These are phyloP conservation scores for Sordariomycetes sp. DNA, from an alignment of 2,329 filamentous ascomycete genomes.

Conservation along the genomic window DNA sequence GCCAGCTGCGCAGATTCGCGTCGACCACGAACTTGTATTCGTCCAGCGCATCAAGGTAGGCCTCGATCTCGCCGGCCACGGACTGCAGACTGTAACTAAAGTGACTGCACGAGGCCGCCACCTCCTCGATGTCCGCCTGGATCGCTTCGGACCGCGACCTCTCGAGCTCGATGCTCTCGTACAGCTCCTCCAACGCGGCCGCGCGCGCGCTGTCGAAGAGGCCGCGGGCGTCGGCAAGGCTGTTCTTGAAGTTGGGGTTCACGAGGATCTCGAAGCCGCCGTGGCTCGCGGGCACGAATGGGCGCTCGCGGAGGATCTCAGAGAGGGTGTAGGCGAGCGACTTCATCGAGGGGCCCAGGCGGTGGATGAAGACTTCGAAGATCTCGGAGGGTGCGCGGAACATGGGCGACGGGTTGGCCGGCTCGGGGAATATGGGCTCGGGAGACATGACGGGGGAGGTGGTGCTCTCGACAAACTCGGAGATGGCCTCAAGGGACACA, in stretches of 20 bases:
- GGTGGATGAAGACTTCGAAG: conserved; percentile 79
- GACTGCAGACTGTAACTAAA: conserved; percentile 88
- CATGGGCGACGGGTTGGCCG: conserved; percentile 12
- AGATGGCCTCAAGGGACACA: neutral
- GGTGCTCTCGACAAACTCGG: neutral
- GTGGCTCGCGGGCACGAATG: conserved; percentile 59
- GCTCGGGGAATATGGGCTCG: conserved; percentile 3
- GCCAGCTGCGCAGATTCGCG: conserved; percentile 57
- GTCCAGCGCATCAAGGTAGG: conserved; percentile 74
- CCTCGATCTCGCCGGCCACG: conserved; percentile 81
- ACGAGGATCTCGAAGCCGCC: conserved; percentile 51
- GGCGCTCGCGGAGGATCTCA: conserved; percentile 77
- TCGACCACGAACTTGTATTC: conserved; percentile 67
- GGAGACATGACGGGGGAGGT: conserved; percentile 2
- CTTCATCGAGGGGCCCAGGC: conserved; percentile 90
- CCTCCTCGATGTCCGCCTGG: conserved; percentile 91
- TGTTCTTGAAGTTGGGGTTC: conserved; percentile 70
- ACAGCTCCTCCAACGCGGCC: conserved; percentile 68
- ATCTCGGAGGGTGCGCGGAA: conserved; percentile 67
- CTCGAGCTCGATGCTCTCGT: conserved; percentile 66
- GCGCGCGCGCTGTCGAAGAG: conserved; percentile 69
- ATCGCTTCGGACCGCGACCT: conserved; percentile 60
- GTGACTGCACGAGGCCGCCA: conserved; percentile 93
- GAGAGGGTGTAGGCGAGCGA: conserved; percentile 87
- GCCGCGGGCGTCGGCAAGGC: conserved; percentile 67